These are phyloP conservation scores for Fonticula alba DNA, from an alignment of 78 protist genomes.

Conservation along the genomic window DNA sequence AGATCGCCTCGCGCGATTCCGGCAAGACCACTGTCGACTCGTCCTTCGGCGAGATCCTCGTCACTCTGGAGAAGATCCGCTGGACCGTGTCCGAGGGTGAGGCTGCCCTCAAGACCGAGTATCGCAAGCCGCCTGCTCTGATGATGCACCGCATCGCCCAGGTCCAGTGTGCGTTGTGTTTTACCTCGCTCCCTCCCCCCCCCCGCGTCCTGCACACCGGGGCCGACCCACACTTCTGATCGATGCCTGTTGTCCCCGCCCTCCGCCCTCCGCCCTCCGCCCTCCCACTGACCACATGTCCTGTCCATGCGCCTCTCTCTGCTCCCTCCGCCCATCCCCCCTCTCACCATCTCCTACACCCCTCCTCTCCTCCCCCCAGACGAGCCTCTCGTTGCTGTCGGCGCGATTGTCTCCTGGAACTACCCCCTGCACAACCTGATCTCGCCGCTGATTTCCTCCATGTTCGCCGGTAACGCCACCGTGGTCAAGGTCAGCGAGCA, in stretches of 20 bases:
- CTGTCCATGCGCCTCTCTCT: neutral
- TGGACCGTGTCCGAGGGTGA: slow-evolving; percentile 42
- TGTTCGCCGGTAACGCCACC: slow-evolving; percentile 45
- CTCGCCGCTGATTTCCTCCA: slow-evolving; percentile 46
- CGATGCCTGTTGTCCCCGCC: no score
- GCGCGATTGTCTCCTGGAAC: slow-evolving; percentile 42
- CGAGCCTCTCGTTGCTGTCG: slow-evolving; percentile 30
- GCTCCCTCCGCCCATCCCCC: neutral
- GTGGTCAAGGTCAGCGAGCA: slow-evolving; percentile 22
- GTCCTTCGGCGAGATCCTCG: slow-evolving; percentile 39
- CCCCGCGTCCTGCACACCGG: no score
- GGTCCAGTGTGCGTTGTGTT: slow-evolving; percentile 22
- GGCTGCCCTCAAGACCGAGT: slow-evolving; percentile 27
- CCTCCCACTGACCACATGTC: no score
- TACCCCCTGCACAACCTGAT: slow-evolving; percentile 45
- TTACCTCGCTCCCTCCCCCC: no score
- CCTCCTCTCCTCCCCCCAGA: neutral
- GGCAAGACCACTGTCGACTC: slow-evolving; percentile 59
- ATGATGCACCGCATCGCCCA: slow-evolving; percentile 35
- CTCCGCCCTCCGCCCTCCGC: no score
- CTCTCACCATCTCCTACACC: neutral
- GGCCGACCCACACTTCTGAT: no score
- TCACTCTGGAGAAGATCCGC: slow-evolving; percentile 43
- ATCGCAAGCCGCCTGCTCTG: slow-evolving; percentile 3
- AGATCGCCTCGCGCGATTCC: slow-evolving; percentile 35